A percentile compares a stretch with the other conserved stretches of the same genome.
These are phyloP conservation scores for Tarenaya hassleriana DNA, from an alignment of 345 rosid genomes.

Conservation along the genomic window DNA sequence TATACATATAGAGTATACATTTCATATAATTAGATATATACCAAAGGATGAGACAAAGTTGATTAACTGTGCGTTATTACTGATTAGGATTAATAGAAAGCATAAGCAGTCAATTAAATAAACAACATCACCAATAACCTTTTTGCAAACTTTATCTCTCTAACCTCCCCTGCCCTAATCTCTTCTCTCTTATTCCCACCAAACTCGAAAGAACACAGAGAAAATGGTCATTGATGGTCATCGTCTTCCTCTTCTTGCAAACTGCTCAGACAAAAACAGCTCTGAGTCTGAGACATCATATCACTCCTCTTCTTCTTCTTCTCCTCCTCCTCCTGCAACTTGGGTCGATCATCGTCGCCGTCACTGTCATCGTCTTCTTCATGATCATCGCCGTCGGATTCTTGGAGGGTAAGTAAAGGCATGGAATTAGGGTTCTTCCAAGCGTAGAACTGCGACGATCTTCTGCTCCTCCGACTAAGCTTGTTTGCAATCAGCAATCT, in stretches of 20 bases:
- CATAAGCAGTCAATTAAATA: no score
- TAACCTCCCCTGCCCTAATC: no score
- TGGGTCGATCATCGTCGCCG: slow-evolving; percentile 20
- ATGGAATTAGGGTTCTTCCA: slow-evolving; percentile 57
- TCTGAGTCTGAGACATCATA: slow-evolving; percentile 16
- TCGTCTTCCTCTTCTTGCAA: slow-evolving; percentile 16
- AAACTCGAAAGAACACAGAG: no score
- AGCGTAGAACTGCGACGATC: slow-evolving; percentile 35
- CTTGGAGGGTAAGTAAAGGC: slow-evolving; percentile 58
- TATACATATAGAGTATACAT: no score
- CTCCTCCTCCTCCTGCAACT: slow-evolving; percentile 21
- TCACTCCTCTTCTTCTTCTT: slow-evolving; percentile 18
- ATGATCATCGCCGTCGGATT: slow-evolving; percentile 30
- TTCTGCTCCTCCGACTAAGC: slow-evolving; percentile 33
- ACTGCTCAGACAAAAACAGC: slow-evolving; percentile 23
- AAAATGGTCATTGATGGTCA: no score
- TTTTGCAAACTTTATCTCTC: no score
- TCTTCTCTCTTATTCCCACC: no score
- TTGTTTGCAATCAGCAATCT: slow-evolving; percentile 50
- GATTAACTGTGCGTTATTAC: no score
- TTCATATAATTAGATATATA: no score
- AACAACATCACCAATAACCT: no score
- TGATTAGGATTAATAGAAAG: no score
- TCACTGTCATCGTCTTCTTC: slow-evolving; percentile 5
- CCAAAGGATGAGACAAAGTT: no score